phyloP scores from a whole-genome alignment of 352 stramenopile species.

The Achlya hypogyna region DNA sequence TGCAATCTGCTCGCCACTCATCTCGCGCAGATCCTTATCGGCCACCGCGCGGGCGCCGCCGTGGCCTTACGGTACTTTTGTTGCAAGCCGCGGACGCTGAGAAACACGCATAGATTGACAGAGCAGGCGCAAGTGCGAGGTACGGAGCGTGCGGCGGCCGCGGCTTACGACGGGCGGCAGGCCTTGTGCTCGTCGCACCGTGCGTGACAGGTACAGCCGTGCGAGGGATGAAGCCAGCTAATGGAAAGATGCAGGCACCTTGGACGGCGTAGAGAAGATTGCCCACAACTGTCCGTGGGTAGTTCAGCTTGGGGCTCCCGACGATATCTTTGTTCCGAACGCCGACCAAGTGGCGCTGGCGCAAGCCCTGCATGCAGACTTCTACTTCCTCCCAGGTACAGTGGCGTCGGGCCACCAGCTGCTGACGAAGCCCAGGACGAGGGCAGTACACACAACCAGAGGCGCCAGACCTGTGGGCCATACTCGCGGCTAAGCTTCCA shows the following conservation, averaged over 20 bases:
- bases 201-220: slow-evolving; percentile 4
- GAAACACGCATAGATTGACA: background rate
- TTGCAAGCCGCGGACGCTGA: background rate
- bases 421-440: no score
- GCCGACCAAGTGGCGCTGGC: background rate
- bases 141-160: background rate
- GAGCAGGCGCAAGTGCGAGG: slow-evolving; percentile 2
- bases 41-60: background rate
- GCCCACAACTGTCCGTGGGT: slow-evolving; percentile 1
- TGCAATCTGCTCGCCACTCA: background rate
- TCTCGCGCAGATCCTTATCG: background rate
- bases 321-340: background rate
- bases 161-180: background rate
- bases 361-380: background rate
- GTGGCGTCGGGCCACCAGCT: background rate
- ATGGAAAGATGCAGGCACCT: background rate
- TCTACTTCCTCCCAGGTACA: slow-evolving; percentile 6
- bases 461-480: background rate
- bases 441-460: background rate
- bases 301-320: slow-evolving; percentile 11
- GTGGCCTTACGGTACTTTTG: background rate
- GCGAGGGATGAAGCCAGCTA: background rate
- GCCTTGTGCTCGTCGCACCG: slow-evolving; percentile 8
- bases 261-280: background rate
- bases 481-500: background rate